Evolutionary conservation across 176 grass and related monocot genomes (phyloP).

Genomic region (Alopecurus myosuroides): DNA sequence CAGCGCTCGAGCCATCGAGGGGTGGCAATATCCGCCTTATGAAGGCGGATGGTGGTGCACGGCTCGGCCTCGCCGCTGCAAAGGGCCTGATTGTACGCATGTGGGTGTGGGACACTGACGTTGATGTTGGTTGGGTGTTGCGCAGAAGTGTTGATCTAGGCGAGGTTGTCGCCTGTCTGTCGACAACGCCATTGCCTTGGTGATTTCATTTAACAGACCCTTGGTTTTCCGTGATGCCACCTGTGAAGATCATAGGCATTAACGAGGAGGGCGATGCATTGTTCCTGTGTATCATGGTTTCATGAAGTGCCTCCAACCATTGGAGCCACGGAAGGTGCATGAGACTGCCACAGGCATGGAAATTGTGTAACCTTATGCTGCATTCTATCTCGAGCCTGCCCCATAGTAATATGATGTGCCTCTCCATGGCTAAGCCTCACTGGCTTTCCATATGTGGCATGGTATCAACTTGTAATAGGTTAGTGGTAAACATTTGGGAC

Average conservation of each 20-base stretch:
- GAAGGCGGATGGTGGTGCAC: neutral
- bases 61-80: too few relatives aligned
- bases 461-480: neutral
- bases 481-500: neutral
- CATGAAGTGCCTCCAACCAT: neutral
- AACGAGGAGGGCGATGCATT: neutral
- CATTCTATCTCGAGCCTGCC: neutral
- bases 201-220: too few relatives aligned
- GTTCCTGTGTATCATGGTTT: neutral
- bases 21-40: neutral
- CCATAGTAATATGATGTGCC: neutral
- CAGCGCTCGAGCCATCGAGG: neutral
- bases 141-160: neutral
- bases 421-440: neutral
- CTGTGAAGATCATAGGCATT: neutral
- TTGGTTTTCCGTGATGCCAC: neutral
- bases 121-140: neutral
- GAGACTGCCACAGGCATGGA: neutral
- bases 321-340: neutral
- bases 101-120: neutral
- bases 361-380: neutral
- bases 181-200: neutral
- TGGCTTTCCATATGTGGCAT: neutral
- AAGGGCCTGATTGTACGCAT: too few relatives aligned
- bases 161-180: neutral